Conservation (phyloP, 1,284 basidiomycete species). For the Lignosus rhinocerotis region DNA sequence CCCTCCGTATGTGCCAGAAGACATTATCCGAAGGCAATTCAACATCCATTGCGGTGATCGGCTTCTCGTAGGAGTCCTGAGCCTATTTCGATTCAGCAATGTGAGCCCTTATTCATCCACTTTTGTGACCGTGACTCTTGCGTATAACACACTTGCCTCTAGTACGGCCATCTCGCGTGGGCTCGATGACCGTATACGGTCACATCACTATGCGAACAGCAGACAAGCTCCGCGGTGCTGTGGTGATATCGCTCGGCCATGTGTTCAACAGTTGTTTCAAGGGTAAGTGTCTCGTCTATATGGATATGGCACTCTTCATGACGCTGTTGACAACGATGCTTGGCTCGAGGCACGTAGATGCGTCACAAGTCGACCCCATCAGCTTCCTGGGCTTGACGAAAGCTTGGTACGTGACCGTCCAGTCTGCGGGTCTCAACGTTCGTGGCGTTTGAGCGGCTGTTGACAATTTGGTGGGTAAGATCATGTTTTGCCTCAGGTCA, state of each 20-base stretch:
- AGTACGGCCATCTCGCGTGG: too few species aligned
- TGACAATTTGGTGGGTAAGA: background rate
- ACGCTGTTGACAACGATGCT: background rate
- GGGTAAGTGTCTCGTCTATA: background rate
- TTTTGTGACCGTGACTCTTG: too few species aligned
- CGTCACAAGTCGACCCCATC: background rate
- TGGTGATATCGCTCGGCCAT: background rate
- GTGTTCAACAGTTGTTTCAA: background rate
- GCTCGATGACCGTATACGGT: too few species aligned
- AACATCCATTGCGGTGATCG: background rate
- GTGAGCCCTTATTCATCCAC: too few species aligned
- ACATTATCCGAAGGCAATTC: background rate
- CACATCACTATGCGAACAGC: too few species aligned
- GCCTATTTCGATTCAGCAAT: too few species aligned
- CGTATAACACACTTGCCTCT: too few species aligned
- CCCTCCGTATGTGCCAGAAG: background rate
- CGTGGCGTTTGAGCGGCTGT: conserved; percentile 15
- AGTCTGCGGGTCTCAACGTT: background rate
- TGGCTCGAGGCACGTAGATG: background rate
- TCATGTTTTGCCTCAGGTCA: too few species aligned
- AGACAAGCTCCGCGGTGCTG: too few species aligned
- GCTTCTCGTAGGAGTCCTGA: too few species aligned
- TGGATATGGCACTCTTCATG: background rate
- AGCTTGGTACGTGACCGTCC: background rate
- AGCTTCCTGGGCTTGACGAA: background rate